Base-by-base conservation (phyloP, 78 protist species). In the Emiliania huxleyi region DNA sequence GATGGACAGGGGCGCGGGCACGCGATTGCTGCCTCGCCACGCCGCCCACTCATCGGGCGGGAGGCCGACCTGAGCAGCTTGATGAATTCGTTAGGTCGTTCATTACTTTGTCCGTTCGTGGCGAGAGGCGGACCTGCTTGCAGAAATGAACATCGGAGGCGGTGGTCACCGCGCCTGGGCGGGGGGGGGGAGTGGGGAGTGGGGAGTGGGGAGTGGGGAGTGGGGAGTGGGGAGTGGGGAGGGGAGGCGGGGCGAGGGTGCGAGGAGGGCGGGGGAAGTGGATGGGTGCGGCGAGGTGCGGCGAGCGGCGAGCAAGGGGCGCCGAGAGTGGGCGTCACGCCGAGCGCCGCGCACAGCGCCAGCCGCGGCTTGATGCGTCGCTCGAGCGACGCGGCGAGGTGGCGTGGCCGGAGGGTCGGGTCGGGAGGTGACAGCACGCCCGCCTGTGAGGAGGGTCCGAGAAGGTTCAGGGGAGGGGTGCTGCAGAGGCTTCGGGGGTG, bases 381-480 rank as follows among this genome's bases (percentile, higher is more conserved):
- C 23, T 2, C 26, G 12, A 77, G 87, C 46, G 87, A 77, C 46
- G 87, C 87, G 48, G 87, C 87, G 26, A 77, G 87, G 87, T 77
- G 87, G 48, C 87, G 87, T 21, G 45, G 49, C 37, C 87, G 87
- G 40, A 77, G 87, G n/a, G 62, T 19, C 8, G 15, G 29, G 15
- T 71, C 42, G 2, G n/a, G n/a, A 19, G 42, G 12, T 12, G 12
- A 8, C 40, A 71, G 81, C 81, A 71, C 12, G 15, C 81, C 81
- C 12, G 81, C 81, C 29, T 35, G 44, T n/a, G n/a, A n/a, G n/a
- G n/a, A n/a, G n/a, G n/a, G n/a, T n/a, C n/a, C n/a, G n/a, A n/a
- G n/a, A n/a, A n/a, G n/a, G n/a, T n/a, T n/a, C n/a, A n/a, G n/a
- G n/a, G n/a, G n/a, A n/a, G n/a, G n/a, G n/a, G n/a, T n/a, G n/a